Conservation (phyloP, 2,329 filamentous ascomycete genomes). For the Hirsutella thompsonii region DNA sequence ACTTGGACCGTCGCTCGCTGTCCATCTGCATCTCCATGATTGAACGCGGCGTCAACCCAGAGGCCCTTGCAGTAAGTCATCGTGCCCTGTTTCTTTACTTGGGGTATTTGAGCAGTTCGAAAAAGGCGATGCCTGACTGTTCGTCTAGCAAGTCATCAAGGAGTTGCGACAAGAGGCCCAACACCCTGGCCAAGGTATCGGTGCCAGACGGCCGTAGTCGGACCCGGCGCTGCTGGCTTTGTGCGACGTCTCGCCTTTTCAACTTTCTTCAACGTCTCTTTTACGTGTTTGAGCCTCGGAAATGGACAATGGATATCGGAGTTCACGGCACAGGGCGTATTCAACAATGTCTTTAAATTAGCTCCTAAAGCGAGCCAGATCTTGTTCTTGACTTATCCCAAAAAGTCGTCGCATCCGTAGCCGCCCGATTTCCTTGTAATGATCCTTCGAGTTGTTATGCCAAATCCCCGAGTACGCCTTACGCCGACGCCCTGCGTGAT, state of each 20-base stretch:
- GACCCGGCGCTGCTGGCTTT: neutral
- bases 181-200: conserved; percentile 23
- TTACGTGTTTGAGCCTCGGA: neutral
- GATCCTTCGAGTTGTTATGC: neutral
- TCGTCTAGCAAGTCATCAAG: conserved; percentile 41
- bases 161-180: conserved; percentile 45
- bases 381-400: neutral
- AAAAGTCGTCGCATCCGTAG: neutral
- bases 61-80: conserved; percentile 81
- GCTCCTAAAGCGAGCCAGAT: neutral
- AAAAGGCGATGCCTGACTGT: neutral
- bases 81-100: too few species aligned
- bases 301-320: neutral
- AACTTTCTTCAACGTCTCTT: neutral
- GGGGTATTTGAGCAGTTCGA: neutral
- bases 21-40: conserved; percentile 95
- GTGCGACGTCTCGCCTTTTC: neutral
- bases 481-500: neutral
- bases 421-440: neutral
- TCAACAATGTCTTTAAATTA: neutral
- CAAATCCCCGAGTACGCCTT: neutral
- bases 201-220: conserved; percentile 7
- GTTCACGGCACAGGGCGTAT: neutral
- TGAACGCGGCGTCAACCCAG: conserved; percentile 92
- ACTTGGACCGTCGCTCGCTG: conserved; percentile 79